Evolutionary conservation across 2,329 filamentous ascomycete genomes (phyloP).

Genomic region (Rugonectria rugulosa): DNA sequence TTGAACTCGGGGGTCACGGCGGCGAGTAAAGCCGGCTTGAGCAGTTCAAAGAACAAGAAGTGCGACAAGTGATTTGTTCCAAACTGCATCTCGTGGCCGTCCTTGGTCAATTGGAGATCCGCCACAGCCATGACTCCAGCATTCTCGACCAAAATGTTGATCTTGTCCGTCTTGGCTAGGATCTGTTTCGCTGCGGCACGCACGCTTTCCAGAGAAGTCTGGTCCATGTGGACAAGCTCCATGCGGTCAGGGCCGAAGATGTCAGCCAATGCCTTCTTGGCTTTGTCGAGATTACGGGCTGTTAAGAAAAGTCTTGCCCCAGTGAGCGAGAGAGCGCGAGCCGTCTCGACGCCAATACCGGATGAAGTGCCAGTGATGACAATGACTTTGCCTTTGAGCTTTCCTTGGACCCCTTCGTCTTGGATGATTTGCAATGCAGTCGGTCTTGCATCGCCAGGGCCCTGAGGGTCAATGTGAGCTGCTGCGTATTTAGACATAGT

Average conservation of each 20-base stretch:
- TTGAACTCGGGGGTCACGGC: constrained; percentile 1
- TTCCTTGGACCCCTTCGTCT: constrained; percentile 37
- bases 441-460: constrained; percentile 43
- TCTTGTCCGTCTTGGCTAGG: constrained; percentile 1
- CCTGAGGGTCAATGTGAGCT: constrained; percentile 27
- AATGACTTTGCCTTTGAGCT: constrained; percentile 44
- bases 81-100: constrained; percentile 28
- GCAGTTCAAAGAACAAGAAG: constrained; percentile 18
- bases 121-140: constrained; percentile 33
- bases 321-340: constrained; percentile 45
- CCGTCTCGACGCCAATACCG: constrained; percentile 49
- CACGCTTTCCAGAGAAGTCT: constrained; percentile 10
- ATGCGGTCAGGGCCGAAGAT: constrained; percentile 9
- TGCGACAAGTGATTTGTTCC: constrained; percentile 19
- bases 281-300: constrained; percentile 45
- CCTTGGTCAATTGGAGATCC: constrained; percentile 10
- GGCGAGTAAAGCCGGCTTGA: constrained; percentile 14
- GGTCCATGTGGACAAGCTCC: constrained; percentile 9
- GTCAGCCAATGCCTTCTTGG: constrained; percentile 37
- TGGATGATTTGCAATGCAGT: constrained; percentile 45
- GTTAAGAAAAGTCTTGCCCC: constrained; percentile 48
- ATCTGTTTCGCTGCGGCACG: neutral
- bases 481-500: constrained; percentile 27
- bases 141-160: constrained; percentile 34
- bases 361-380: constrained; percentile 49